These are phyloP conservation scores for Halophytophthora batemanensis DNA, from an alignment of 352 stramenopile genomes.

Conservation along the genomic window DNA sequence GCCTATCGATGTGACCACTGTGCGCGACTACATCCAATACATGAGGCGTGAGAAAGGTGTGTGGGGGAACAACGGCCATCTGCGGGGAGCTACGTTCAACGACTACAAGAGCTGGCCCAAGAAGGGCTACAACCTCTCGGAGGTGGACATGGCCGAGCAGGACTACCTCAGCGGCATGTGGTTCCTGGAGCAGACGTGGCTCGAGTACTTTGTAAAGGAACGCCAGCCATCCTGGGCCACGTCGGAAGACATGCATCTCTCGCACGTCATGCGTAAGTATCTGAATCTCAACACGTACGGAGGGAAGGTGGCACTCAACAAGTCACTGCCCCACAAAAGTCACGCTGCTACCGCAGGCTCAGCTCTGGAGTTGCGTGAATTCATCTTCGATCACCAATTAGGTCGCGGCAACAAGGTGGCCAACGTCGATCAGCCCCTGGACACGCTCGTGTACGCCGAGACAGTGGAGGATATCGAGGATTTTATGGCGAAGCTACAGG, in stretches of 20 bases:
- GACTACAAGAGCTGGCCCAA: conserved; percentile 55
- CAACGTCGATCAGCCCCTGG: conserved; percentile 36
- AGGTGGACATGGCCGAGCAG: conserved; percentile 37
- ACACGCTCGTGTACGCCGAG: conserved; percentile 55
- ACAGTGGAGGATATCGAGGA: conserved; percentile 41
- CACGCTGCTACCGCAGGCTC: conserved; percentile 42
- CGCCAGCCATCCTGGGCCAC: conserved; percentile 46
- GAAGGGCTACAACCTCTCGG: conserved; percentile 24
- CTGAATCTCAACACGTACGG: conserved; percentile 65
- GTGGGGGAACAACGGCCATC: conserved; percentile 53
- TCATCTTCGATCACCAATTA: conserved; percentile 58
- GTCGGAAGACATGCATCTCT: conserved; percentile 61
- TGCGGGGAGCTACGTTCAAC: conserved; percentile 34
- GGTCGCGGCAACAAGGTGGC: conserved; percentile 61
- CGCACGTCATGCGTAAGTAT: conserved; percentile 62
- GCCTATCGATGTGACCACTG: conserved; percentile 40
- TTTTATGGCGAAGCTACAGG: conserved; percentile 34
- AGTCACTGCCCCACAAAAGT: conserved; percentile 32
- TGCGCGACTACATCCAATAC: conserved; percentile 40
- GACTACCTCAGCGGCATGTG: conserved; percentile 69
- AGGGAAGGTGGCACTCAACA: conserved; percentile 34
- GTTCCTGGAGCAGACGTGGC: conserved; percentile 59
- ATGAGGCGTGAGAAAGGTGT: conserved; percentile 37
- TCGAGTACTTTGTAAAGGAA: conserved; percentile 66
- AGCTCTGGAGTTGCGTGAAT: conserved; percentile 49